These are phyloP conservation scores for Trichoderma citrinoviride DNA, from an alignment of 2,329 filamentous ascomycete species.

Conservation along the genomic window DNA sequence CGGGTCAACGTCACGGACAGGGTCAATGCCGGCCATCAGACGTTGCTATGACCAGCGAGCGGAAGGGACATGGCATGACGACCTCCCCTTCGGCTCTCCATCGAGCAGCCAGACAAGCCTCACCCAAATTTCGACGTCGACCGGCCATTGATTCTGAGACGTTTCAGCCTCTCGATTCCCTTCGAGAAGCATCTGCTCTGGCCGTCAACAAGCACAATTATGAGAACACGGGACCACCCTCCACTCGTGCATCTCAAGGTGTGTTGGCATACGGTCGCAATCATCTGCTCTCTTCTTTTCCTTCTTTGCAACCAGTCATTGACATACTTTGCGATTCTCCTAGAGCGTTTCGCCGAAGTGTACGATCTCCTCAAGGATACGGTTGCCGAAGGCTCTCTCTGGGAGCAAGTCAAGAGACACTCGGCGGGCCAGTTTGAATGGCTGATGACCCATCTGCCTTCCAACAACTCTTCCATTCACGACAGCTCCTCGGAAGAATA, in stretches of 20 bases:
- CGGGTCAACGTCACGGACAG: conserved; percentile 20
- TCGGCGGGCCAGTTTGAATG: conserved; percentile 51
- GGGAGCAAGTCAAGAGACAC: conserved; percentile 42
- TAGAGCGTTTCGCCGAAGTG: conserved; percentile 6
- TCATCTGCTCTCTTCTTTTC: background rate
- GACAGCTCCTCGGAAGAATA: conserved; percentile 13
- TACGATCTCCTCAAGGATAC: conserved; percentile 17
- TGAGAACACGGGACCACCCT: background rate
- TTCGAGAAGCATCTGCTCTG: conserved; percentile 31
- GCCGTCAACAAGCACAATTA: conserved; percentile 1
- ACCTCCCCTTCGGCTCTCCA: conserved; percentile 20
- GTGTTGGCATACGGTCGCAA: conserved; percentile 8
- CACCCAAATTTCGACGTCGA: conserved; percentile 31
- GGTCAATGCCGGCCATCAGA: conserved; percentile 6
- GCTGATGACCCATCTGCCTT: conserved; percentile 42
- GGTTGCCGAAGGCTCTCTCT: conserved; percentile 30
- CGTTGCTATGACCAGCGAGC: conserved; percentile 1
- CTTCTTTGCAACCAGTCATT: conserved; percentile 12
- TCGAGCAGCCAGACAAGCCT: conserved; percentile 19
- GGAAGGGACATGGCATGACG: conserved; percentile 20
- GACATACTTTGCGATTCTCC: conserved; percentile 2
- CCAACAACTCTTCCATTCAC: conserved; percentile 28
- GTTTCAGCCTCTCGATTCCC: conserved; percentile 36
- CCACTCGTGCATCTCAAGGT: conserved; percentile 14
- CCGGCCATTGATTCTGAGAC: conserved; percentile 33